Conservation (phyloP, 2,329 filamentous ascomycete species). For the Alternaria metachromatica region DNA sequence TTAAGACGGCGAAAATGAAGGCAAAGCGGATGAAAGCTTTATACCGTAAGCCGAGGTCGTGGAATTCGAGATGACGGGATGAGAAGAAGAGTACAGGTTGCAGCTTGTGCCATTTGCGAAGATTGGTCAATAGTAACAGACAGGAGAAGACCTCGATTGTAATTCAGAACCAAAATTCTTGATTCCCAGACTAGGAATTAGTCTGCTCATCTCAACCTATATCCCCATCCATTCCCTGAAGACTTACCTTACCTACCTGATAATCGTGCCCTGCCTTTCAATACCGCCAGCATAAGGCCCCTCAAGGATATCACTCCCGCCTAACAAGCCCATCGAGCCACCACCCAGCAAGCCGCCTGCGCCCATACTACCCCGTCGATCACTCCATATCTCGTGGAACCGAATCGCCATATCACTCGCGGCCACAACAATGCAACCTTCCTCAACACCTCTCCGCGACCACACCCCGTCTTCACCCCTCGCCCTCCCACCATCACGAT, state of each 20-base stretch:
- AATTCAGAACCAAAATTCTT: neutral
- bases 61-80: neutral
- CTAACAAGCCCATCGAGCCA: slow-evolving; percentile 60
- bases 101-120: neutral
- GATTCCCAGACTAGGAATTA: neutral
- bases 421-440: slow-evolving; percentile 89
- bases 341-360: slow-evolving; percentile 57
- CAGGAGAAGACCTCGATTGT: neutral
- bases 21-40: neutral
- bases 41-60: neutral
- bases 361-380: slow-evolving; percentile 55
- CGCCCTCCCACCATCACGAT: slow-evolving; percentile 27
- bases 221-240: neutral
- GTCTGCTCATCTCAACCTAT: neutral
- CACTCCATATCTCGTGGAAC: slow-evolving; percentile 94
- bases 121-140: neutral
- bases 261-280: slow-evolving; percentile 65
- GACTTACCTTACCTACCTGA: slow-evolving; percentile 40
- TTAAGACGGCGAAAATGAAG: neutral
- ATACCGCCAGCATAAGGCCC: slow-evolving; percentile 72
- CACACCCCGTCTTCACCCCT: slow-evolving; percentile 61
- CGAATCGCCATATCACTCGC: slow-evolving; percentile 91
- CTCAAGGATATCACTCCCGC: slow-evolving; percentile 86
- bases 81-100: neutral
- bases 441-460: slow-evolving; percentile 65